phyloP scores from a whole-genome alignment of 2,329 filamentous ascomycete species.

The Ascochyta lentis region DNA sequence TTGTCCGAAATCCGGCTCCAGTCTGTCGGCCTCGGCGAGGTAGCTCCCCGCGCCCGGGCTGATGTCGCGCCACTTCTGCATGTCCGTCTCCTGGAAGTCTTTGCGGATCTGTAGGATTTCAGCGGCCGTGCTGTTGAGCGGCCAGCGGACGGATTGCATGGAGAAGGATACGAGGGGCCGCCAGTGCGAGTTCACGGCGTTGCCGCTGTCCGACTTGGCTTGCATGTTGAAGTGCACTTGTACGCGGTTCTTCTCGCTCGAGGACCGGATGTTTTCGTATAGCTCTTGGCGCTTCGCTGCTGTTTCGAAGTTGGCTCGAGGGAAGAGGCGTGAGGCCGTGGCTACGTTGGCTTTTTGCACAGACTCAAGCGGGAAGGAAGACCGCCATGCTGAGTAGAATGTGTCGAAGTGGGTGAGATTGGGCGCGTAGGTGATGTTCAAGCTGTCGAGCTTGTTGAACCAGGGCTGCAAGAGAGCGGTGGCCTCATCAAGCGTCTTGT shows the following conservation, averaged over 20 bases:
- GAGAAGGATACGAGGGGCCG: conserved; percentile 32
- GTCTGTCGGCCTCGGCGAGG: conserved; percentile 37
- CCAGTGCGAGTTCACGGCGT: conserved; percentile 37
- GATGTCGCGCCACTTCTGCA: conserved; percentile 27
- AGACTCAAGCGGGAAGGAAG: conserved; percentile 45
- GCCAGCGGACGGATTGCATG: conserved; percentile 28
- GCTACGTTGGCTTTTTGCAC: conserved; percentile 44
- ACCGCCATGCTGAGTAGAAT: conserved; percentile 43
- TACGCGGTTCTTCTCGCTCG: conserved; percentile 44
- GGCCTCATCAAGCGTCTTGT: conserved; percentile 40
- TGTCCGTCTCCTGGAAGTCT: conserved; percentile 23
- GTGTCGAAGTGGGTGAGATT: conserved; percentile 44
- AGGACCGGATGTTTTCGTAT: conserved; percentile 33
- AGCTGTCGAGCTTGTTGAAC: conserved; percentile 37
- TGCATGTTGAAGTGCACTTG: conserved; percentile 49
- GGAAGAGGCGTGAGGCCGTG: conserved; percentile 44
- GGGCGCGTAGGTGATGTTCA: conserved; percentile 41
- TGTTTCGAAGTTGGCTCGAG: conserved; percentile 43
- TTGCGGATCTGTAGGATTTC: conserved; percentile 25
- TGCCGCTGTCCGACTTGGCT: conserved; percentile 29
- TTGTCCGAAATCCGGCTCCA: conserved; percentile 35
- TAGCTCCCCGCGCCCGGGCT: conserved; percentile 37
- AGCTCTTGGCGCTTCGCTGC: conserved; percentile 41
- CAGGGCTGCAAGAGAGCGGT: conserved; percentile 41
- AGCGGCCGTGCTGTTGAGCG: conserved; percentile 20